Conservation (phyloP, 1,139 yeast genomes). For the Yamadazyma trypodendri region DNA sequence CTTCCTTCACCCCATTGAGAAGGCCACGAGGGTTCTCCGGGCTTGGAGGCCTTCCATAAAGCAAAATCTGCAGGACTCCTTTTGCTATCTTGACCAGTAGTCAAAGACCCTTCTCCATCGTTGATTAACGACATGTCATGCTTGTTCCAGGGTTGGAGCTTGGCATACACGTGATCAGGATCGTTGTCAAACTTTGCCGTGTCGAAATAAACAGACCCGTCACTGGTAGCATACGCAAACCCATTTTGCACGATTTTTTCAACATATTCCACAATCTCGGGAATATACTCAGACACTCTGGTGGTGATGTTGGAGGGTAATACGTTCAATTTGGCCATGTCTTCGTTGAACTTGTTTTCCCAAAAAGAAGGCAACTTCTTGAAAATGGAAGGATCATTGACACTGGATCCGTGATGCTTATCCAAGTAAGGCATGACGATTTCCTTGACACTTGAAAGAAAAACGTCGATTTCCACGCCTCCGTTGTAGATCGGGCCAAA, state of each 20-base stretch:
- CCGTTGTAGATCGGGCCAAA: slow-evolving; percentile 34
- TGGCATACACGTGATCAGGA: slow-evolving; percentile 81
- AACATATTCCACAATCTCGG: slow-evolving; percentile 83
- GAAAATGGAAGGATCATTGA: slow-evolving; percentile 83
- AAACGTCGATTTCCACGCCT: slow-evolving; percentile 27
- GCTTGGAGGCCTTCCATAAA: slow-evolving; percentile 92
- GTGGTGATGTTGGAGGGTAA: slow-evolving; percentile 83
- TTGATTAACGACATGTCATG: slow-evolving; percentile 82
- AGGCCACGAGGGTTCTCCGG: slow-evolving; percentile 96
- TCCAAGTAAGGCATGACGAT: slow-evolving; percentile 76
- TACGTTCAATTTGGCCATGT: slow-evolving; percentile 83
- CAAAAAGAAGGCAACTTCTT: slow-evolving; percentile 81
- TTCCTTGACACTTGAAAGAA: slow-evolving; percentile 58
- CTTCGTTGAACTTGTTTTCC: slow-evolving; percentile 82
- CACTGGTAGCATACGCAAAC: slow-evolving; percentile 76
- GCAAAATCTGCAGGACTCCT: slow-evolving; percentile 86
- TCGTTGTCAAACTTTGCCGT: slow-evolving; percentile 75
- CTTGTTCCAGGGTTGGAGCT: slow-evolving; percentile 97
- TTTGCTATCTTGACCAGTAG: slow-evolving; percentile 54
- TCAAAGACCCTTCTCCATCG: slow-evolving; percentile 93
- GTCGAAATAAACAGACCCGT: slow-evolving; percentile 95
- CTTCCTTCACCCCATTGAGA: slow-evolving; percentile 98
- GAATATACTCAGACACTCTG: slow-evolving; percentile 95
- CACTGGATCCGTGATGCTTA: slow-evolving; percentile 64
- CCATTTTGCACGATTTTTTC: slow-evolving; percentile 73